Evolutionary conservation across 2,329 filamentous ascomycete species (phyloP).

Genomic region (Triangularia setosa): DNA sequence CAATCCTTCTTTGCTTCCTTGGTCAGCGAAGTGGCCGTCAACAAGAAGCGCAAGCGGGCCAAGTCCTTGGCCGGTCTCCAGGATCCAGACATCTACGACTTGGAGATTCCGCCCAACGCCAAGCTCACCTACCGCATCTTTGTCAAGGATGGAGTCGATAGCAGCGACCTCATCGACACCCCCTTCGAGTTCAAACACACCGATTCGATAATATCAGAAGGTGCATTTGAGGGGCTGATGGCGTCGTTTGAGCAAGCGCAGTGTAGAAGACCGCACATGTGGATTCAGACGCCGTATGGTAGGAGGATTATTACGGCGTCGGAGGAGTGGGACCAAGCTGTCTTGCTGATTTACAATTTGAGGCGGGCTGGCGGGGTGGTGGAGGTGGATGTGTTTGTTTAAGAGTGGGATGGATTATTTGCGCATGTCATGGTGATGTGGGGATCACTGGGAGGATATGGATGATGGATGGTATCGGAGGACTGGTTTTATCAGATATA

Average conservation of each 20-base stretch:
- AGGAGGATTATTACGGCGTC: constrained; percentile 10
- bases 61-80: constrained; percentile 2
- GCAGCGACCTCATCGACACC: constrained; percentile 10
- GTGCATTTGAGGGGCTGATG: constrained; percentile 20
- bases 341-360: constrained; percentile 20
- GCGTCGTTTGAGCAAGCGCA: constrained; percentile 16
- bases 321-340: constrained; percentile 22
- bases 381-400: constrained; percentile 21
- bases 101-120: constrained; percentile 24
- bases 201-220: constrained; percentile 8
- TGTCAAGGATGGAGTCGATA: constrained; percentile 18
- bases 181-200: constrained; percentile 17
- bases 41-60: constrained; percentile 18
- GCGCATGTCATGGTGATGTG: neutral
- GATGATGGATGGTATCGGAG: neutral
- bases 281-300: constrained; percentile 17
- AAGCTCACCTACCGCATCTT: constrained; percentile 21
- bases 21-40: constrained; percentile 4
- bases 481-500: neutral
- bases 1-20: constrained; percentile 12
- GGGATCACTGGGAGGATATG: neutral
- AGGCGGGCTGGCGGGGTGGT: constrained; percentile 16
- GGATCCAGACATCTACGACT: neutral
- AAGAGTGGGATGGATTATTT: neutral
- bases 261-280: constrained; percentile 10